Base-by-base conservation (phyloP, 768 basidiomycete species). In the Leucosporidium creatinivorum region DNA sequence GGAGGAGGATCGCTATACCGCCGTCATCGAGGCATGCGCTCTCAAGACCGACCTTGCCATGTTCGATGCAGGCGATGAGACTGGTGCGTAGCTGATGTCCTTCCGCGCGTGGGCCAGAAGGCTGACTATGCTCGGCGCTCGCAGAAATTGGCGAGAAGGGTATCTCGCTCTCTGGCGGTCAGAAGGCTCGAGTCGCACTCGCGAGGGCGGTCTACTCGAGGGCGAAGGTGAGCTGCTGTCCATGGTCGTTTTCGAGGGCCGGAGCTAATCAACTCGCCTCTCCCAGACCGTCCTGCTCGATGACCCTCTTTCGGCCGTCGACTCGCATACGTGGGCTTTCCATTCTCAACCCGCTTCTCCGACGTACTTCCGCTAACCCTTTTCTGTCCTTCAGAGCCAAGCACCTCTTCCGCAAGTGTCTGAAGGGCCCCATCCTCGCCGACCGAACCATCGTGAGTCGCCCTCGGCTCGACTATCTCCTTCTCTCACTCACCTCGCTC, bases 121-220 rank as follows among this genome's bases (percentile, higher is more conserved):
- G 12, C 47, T 36, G 9, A 15, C 26, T 2, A 0, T 31, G 39
- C 39, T 44, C 39, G 3, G 8, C 10, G 8, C 30, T n/a, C 18
- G 50, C 66, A 65, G 64, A 73, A 55, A 69, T 75, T 23, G 74
- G 75, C n/a, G 74, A 73, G 60, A 59, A 57, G 26, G 74, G 74
- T 2, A 66, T 73, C 52, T 57, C 63, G n/a, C 55, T 73, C 13
- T 69, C 68, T 5, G 74, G 75, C 25, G 72, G 75, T 0, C 74
- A 75, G 47, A 67, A 68, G 47, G 70, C 74, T 10, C 66, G 75
- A 4, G 73, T 89, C 9, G 88, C 87, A 0, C 80, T 89, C n/a
- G 88, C 91, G 50, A 86, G 93, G 52, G 92, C 93, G 8, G 86
- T 96, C n/a, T 93, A 96, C 55, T 91, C 90, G 67, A 77, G 92